Evolutionary conservation across 73 alveolate species (phyloP).

Genomic region (Chromera velia): DNA sequence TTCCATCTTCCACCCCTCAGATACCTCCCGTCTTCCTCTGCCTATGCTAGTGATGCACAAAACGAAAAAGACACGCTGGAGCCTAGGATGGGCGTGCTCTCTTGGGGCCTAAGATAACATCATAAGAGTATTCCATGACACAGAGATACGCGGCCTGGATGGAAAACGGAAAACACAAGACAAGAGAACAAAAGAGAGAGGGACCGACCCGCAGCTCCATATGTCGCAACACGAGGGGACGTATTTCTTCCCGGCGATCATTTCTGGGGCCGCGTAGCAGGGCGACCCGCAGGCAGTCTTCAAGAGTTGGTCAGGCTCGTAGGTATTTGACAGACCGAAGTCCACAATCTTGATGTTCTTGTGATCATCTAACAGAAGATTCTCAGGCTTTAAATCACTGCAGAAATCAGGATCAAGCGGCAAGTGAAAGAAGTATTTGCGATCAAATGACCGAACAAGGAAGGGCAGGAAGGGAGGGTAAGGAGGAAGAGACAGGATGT

Average conservation of each 20-base stretch:
- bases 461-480: too few species aligned
- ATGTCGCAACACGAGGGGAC: constrained; percentile 37
- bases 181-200: neutral
- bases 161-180: too few species aligned
- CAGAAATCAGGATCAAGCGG: constrained; percentile 37
- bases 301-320: constrained; percentile 36
- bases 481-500: neutral
- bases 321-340: constrained; percentile 63
- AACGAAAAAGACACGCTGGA: too few species aligned
- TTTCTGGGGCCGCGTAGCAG: constrained; percentile 45
- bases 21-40: too few species aligned
- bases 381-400: constrained; percentile 71
- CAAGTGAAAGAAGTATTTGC: too few species aligned
- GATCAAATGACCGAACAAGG: too few species aligned
- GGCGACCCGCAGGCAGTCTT: constrained; percentile 47
- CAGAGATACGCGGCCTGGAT: too few species aligned
- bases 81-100: too few species aligned
- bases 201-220: constrained; percentile 30
- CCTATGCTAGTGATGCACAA: too few species aligned
- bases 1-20: too few species aligned
- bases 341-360: constrained; percentile 61
- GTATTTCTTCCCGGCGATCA: constrained; percentile 16
- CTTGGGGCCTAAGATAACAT: too few species aligned
- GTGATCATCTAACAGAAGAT: constrained; percentile 58
- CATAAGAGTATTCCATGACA: too few species aligned